Base-by-base conservation (phyloP, 164 flowering plant genomes). In the Piper longum region DNA sequence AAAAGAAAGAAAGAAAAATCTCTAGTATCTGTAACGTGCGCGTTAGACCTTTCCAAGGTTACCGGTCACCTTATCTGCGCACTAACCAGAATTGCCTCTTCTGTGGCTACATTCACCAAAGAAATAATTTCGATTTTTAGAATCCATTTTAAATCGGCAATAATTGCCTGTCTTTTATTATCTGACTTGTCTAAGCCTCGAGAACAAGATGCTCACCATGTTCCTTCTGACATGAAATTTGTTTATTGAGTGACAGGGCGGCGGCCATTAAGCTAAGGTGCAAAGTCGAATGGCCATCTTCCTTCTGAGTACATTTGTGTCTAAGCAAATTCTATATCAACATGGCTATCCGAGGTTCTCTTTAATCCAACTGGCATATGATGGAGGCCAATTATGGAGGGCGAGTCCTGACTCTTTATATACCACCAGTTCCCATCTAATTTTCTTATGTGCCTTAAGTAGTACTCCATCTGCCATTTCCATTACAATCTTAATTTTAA, bases 271-370 rank as follows among this genome's bases (percentile, higher is more conserved):
- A 48, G 52, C 16, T 26, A 18, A 41, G 60, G 41, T 41, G 60
- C 60, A 9, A 57, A 26, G 60, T 4, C 16, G 39, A 13, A 7
- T 8, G 12, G 60, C 5, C 60, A 57, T 7, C 14, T 3, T 41
- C 36, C 60, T 26, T 41, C 41, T 41, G 26, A 16, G 36, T 26
- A 26, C 14, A 57, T 41, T 57, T 57, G 41, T 36, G 4, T 57
- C 36, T 7, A 36, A 57, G 36, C 36, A 26, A 26, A 26, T 18
- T 57, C 60, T 7, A 13, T 12, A 7, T 57, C 14, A 2, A 3
- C 60, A 57, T 57, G 60, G 60, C 60, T 57, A 41, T 57, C 39
- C 39, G 36, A 57, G 60, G 36, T 26, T 57, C 60, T 26, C 11
- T 4, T 14, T 3, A 48, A n/a, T 41, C 59, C 60, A 57, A 57